Evolutionary conservation across 306 rosid genomes (phyloP), one percentile per base, ranked within the genome.

Genomic region (Citrullus colocynthis): DNA sequence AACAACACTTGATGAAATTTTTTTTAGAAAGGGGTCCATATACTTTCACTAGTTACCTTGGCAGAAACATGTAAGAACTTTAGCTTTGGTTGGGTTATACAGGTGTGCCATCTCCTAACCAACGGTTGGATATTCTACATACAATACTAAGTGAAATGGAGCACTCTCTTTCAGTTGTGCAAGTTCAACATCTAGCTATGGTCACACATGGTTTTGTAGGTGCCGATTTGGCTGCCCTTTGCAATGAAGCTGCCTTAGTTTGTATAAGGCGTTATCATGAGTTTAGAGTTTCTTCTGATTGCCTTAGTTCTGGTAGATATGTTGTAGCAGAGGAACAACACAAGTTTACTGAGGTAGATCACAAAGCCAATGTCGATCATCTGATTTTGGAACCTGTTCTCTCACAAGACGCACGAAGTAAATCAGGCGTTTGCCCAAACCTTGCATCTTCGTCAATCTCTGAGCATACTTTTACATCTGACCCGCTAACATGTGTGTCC

Each of bases 191-290:
- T 65, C 95, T 92, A 81, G 95, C 92, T 75, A 81, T 86, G 58
- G 83, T 82, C 67, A 90, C 96, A 65, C 98, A 94, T 85, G 97
- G 97, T 62, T 94, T 92, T 79, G 95, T 94, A 18, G 98, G 96
- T 79, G 94, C 95, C 82, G 97, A 94, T 89, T 87, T 94, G 66
- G 92, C 90, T 81, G 85, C 91, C 63, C 93, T 94, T 69, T 89
- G 97, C 85, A 89, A 90, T 70, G 91, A 87, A 82, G 96, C 97
- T 8, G 96, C 88, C 42, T 84, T 86, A 48, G 82, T 86, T 85
- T 89, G 96, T 89, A 83, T 90, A 15, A 83, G 90, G 54, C 87
- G 54, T 34, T 86, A 75, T 86, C 89, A 72, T 65, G 79, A 84
- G 60, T 80, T 62, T 69, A 84, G 79, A 78, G 60, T 83, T 77